phyloP scores from a whole-genome alignment of 306 rosid genomes.

The Castanea crenata region DNA sequence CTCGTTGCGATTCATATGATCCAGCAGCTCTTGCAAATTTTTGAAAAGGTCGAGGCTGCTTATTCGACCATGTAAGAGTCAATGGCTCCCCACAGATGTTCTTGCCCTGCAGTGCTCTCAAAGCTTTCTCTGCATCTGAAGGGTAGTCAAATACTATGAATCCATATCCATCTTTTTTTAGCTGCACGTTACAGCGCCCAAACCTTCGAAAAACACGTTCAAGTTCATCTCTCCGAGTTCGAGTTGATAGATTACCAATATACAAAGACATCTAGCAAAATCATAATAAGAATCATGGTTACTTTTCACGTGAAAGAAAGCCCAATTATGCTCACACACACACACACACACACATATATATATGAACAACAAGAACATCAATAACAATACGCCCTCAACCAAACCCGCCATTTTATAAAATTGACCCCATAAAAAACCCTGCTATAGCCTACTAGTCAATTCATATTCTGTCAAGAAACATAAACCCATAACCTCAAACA shows the following conservation, averaged over 20 bases:
- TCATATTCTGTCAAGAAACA: not conserved
- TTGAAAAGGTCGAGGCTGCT: constrained; percentile 43
- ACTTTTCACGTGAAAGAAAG: not conserved
- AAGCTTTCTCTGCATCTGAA: constrained; percentile 50
- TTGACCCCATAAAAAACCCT: too few relatives aligned
- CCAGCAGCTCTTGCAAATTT: constrained; percentile 35
- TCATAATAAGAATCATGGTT: not conserved
- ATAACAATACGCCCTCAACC: not conserved
- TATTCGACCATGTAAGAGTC: constrained; percentile 55
- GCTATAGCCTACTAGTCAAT: not conserved
- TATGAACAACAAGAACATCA: not conserved
- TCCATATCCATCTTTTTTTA: constrained; percentile 64
- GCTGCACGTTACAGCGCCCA: constrained; percentile 49
- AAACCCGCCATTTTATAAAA: not conserved
- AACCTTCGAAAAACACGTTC: constrained; percentile 45
- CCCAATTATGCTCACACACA: not conserved
- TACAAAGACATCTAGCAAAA: constrained; percentile 55
- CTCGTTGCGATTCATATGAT: constrained; percentile 17
- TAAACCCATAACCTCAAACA: not conserved
- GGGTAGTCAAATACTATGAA: constrained; percentile 54
- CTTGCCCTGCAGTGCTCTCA: constrained; percentile 55
- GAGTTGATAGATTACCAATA: constrained; percentile 50
- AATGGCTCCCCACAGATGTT: constrained; percentile 52
- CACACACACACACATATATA: too few relatives aligned
- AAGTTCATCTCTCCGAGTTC: constrained; percentile 48